These are phyloP conservation scores for Mimosa pudica DNA, from an alignment of 306 rosid species.

Conservation along the genomic window DNA sequence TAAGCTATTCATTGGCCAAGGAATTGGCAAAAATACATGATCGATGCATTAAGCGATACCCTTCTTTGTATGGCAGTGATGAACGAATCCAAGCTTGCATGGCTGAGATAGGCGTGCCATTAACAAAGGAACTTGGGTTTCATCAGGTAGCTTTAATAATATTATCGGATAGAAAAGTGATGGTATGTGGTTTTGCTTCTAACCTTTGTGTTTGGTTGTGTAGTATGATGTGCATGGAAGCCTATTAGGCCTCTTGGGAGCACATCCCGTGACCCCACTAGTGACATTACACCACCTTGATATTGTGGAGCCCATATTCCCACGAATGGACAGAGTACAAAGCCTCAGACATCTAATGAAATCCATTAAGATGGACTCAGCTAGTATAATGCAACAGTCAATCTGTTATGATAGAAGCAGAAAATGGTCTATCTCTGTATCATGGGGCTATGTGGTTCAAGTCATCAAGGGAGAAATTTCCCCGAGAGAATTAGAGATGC, in stretches of 20 bases:
- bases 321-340: constrained; percentile 51
- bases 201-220: constrained; percentile 21
- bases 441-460: constrained; percentile 92
- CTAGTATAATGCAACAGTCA: constrained; percentile 86
- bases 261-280: constrained; percentile 84
- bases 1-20: constrained; percentile 81
- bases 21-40: constrained; percentile 88
- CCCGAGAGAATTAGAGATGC: constrained; percentile 85
- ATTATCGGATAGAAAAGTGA: not conserved
- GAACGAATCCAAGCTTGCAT: constrained; percentile 94
- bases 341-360: constrained; percentile 59
- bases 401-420: constrained; percentile 74
- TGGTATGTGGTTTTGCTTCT: not conserved
- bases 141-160: constrained; percentile 66
- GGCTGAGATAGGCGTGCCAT: constrained; percentile 94
- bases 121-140: constrained; percentile 84
- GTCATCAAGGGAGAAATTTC: constrained; percentile 71
- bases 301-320: constrained; percentile 84
- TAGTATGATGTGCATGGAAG: constrained; percentile 96
- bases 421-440: constrained; percentile 79
- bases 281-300: constrained; percentile 82
- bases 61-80: constrained; percentile 86
- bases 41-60: constrained; percentile 77
- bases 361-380: constrained; percentile 61
- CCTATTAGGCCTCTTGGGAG: constrained; percentile 73